phyloP scores from a whole-genome alignment of 1,139 yeast genomes.

The Insectozyma bohioensis region DNA sequence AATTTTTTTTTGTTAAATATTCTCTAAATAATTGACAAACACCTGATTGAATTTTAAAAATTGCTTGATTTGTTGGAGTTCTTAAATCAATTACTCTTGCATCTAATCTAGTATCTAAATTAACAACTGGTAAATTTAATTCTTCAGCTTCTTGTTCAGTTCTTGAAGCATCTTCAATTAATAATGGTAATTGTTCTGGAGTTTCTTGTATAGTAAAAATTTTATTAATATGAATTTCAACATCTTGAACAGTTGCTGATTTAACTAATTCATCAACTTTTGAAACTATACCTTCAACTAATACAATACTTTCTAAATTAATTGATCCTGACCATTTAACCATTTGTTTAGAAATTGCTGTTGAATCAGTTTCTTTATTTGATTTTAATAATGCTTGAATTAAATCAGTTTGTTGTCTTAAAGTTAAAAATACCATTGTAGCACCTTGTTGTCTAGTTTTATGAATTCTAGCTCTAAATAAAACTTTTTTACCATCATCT shows the following conservation, averaged over 20 bases:
- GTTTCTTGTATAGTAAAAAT: conserved; percentile 80
- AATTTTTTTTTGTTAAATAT: conserved; percentile 64
- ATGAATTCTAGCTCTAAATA: conserved; percentile 92
- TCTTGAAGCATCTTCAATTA: conserved; percentile 94
- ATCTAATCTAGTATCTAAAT: conserved; percentile 94
- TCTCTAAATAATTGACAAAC: conserved; percentile 89
- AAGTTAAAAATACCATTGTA: conserved; percentile 83
- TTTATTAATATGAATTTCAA: conserved; percentile 76
- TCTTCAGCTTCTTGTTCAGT: conserved; percentile 94
- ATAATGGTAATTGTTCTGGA: conserved; percentile 89
- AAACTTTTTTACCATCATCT: conserved; percentile 76
- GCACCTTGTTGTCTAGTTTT: conserved; percentile 95
- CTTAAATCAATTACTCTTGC: conserved; percentile 94
- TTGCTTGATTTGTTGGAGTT: conserved; percentile 96
- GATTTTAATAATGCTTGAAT: conserved; percentile 84
- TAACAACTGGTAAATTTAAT: conserved; percentile 87
- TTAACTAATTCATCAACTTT: conserved; percentile 86
- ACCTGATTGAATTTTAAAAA: conserved; percentile 90
- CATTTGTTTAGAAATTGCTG: conserved; percentile 83
- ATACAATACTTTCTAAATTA: conserved; percentile 85
- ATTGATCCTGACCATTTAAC: conserved; percentile 92
- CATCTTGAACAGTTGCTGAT: conserved; percentile 89
- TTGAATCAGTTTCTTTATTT: conserved; percentile 50
- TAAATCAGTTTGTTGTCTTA: conserved; percentile 83
- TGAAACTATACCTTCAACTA: conserved; percentile 81